Percentiles rank a stretch among this genome's conserved stretches.
Conservation (phyloP, 2,329 filamentous ascomycete species). For the Helotiales sp. region DNA sequence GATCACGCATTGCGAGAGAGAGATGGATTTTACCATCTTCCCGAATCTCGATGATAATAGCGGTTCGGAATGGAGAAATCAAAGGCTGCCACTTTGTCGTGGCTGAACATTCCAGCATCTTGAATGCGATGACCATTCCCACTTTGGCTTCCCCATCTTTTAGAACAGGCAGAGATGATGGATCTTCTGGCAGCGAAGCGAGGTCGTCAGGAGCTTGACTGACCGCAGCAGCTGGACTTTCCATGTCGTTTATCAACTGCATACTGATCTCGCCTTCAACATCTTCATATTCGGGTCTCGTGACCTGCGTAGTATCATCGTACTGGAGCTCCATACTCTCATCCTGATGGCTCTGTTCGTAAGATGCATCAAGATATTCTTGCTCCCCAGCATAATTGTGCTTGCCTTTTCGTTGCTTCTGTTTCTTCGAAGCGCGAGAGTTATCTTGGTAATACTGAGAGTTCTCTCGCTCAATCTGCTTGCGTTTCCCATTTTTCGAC, state of each 20-base stretch:
- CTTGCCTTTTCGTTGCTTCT: conserved; percentile 46
- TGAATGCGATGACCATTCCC: conserved; percentile 70
- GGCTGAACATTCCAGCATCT: conserved; percentile 60
- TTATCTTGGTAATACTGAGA: conserved; percentile 43
- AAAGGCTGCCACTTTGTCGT: conserved; percentile 67
- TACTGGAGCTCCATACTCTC: conserved; percentile 23
- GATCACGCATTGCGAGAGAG: conserved; percentile 68
- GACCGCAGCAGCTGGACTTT: conserved; percentile 30
- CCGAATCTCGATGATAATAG: conserved; percentile 57
- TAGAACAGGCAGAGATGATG: conserved; percentile 53
- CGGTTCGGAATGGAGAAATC: conserved; percentile 63
- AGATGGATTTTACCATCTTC: conserved; percentile 58
- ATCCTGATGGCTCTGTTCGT: conserved; percentile 37
- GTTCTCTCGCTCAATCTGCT: conserved; percentile 45
- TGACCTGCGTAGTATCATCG: conserved; percentile 22
- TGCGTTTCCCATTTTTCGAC: conserved; percentile 48
- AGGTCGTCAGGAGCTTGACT: conserved; percentile 61
- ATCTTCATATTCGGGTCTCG: conserved; percentile 24
- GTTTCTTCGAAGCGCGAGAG: conserved; percentile 45
- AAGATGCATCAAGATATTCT: conserved; percentile 36
- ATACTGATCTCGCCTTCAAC: conserved; percentile 38
- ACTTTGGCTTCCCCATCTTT: conserved; percentile 46
- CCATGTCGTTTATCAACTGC: conserved; percentile 28
- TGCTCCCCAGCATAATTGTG: conserved; percentile 44
- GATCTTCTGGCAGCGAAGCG: conserved; percentile 59